These are phyloP conservation scores for Neocucurbitaria cava DNA, from an alignment of 2,329 filamentous ascomycete species.

Conservation along the genomic window DNA sequence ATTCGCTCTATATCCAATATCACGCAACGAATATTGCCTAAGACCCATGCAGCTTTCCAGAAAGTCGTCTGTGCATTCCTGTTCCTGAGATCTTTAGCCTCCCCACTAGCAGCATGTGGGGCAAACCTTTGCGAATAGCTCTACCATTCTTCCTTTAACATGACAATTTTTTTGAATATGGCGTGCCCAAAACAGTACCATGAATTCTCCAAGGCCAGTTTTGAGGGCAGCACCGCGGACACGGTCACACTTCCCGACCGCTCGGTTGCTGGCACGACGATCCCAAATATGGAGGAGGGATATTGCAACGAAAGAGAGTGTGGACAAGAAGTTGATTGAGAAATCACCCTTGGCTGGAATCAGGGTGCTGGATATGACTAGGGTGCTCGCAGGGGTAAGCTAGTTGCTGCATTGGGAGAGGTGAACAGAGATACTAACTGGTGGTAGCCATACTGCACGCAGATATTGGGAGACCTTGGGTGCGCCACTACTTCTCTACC, in stretches of 20 bases:
- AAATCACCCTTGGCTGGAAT: slow-evolving; percentile 80
- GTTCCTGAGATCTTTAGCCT: slow-evolving; percentile 10
- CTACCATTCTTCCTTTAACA: slow-evolving; percentile 19
- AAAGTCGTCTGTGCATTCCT: slow-evolving; percentile 18
- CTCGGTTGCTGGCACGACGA: slow-evolving; percentile 6
- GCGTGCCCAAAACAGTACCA: slow-evolving; percentile 11
- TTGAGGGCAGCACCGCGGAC: slow-evolving; percentile 6
- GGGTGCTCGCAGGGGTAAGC: slow-evolving; percentile 89
- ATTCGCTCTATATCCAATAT: slow-evolving; percentile 17
- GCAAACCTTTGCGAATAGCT: slow-evolving; percentile 12
- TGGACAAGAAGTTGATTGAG: slow-evolving; percentile 47
- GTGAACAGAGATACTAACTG: slow-evolving; percentile 18
- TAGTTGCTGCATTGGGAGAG: slow-evolving; percentile 4
- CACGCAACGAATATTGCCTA: neutral
- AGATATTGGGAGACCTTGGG: slow-evolving; percentile 95
- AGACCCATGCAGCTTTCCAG: neutral
- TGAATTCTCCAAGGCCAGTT: slow-evolving; percentile 20
- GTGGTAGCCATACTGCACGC: slow-evolving; percentile 90
- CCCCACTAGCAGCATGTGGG: slow-evolving; percentile 43
- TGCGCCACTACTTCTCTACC: slow-evolving; percentile 51
- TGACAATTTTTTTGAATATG: slow-evolving; percentile 6
- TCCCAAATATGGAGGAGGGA: slow-evolving; percentile 32
- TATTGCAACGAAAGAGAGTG: slow-evolving; percentile 49
- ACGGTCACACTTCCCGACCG: neutral
- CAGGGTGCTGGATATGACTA: slow-evolving; percentile 92